Percentiles rank a stretch among this genome's conserved stretches.
Conservation (phyloP, 768 basidiomycete species). For the Tephrocybe sp. region DNA sequence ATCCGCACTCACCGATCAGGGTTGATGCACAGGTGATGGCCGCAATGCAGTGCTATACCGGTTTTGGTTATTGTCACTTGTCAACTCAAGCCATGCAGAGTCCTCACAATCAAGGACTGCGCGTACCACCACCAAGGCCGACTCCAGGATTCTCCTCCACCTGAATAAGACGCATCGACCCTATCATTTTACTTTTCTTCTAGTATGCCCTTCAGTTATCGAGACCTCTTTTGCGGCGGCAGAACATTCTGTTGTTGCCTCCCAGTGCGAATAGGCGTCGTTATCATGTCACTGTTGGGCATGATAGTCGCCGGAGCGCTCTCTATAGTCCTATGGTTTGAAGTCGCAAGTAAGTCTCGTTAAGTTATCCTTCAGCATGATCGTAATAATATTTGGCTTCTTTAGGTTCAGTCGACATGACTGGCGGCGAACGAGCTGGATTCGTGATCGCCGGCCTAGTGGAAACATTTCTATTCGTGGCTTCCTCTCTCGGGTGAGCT, state of each 20-base stretch:
- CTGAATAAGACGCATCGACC: not conserved
- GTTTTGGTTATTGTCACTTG: too few species aligned
- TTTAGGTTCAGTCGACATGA: constrained; percentile 36
- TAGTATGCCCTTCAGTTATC: constrained; percentile 43
- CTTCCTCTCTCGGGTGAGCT: constrained; percentile 54
- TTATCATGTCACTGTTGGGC: constrained; percentile 51
- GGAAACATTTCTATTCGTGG: constrained; percentile 52
- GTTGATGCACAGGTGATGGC: too few species aligned
- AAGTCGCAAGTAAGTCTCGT: constrained; percentile 50
- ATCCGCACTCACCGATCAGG: too few species aligned
- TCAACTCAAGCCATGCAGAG: not conserved
- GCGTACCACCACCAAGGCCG: not conserved
- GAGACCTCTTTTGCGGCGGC: constrained; percentile 47
- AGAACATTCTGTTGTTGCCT: constrained; percentile 61
- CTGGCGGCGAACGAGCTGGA: constrained; percentile 32
- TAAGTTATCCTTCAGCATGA: too few species aligned
- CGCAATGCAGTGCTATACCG: too few species aligned
- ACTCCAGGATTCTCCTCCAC: not conserved
- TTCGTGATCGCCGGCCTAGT: constrained; percentile 54
- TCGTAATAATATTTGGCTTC: too few species aligned
- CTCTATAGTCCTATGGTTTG: constrained; percentile 60
- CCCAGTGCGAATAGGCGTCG: constrained; percentile 61
- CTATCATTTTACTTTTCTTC: not conserved
- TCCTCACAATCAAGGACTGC: too few species aligned
- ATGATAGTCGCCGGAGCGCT: constrained; percentile 55